Percentiles rank a stretch among this genome's conserved stretches.
These are phyloP conservation scores for Paramecium tetraurelia DNA, from an alignment of 73 alveolate genomes.

Conservation along the genomic window DNA sequence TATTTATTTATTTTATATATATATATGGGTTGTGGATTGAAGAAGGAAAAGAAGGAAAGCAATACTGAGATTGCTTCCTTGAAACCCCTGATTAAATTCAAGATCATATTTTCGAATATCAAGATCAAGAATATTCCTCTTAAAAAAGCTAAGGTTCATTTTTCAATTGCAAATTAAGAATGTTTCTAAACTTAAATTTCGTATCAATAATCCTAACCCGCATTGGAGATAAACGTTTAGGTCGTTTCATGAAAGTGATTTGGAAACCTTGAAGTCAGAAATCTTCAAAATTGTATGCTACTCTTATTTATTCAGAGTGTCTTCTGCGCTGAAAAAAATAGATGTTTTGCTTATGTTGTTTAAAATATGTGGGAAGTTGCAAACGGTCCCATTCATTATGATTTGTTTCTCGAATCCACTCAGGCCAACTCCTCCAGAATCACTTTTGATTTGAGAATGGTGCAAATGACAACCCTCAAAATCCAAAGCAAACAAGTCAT, in stretches of 20 bases:
- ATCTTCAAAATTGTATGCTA: background rate
- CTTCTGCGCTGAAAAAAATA: background rate
- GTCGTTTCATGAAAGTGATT: background rate
- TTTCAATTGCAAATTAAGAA: background rate
- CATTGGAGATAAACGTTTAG: conserved; percentile 14
- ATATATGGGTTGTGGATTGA: conserved; percentile 2
- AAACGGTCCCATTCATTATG: conserved; percentile 38
- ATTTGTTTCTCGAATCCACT: conserved; percentile 25
- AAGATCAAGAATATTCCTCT: conserved; percentile 15
- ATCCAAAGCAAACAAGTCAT: background rate
- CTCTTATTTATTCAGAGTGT: conserved; percentile 22
- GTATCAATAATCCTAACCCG: background rate
- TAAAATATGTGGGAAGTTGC: conserved; percentile 37
- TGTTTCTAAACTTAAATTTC: background rate
- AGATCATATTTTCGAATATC: conserved; percentile 14
- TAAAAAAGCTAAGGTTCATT: background rate
- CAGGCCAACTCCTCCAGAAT: background rate
- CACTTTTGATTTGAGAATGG: conserved; percentile 39
- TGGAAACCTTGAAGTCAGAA: background rate
- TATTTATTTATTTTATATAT: background rate
- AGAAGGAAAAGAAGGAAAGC: background rate
- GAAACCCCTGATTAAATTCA: background rate
- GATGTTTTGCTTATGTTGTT: background rate
- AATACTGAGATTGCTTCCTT: background rate
- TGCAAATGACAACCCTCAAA: background rate